Conservation (phyloP, 2,329 filamentous ascomycete species). For the Phialocephala sp. region DNA sequence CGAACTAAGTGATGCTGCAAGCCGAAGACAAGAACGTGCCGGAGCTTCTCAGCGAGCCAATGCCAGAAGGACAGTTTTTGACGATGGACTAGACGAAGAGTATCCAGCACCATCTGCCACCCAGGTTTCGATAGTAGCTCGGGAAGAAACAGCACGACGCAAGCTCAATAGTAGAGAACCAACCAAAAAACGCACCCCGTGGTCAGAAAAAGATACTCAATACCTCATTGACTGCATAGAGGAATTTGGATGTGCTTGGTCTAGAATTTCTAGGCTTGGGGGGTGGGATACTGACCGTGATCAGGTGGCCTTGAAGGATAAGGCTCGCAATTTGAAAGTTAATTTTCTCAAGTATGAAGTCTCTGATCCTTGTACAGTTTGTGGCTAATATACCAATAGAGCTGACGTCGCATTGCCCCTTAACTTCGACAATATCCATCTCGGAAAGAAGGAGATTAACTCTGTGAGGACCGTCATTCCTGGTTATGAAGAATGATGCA, state of each 20-base stretch:
- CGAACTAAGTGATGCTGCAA: constrained; percentile 31
- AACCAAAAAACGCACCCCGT: constrained; percentile 38
- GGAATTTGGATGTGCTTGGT: constrained; percentile 52
- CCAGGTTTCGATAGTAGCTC: constrained; percentile 22
- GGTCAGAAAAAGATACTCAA: constrained; percentile 47
- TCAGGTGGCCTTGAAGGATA: constrained; percentile 61
- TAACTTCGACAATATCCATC: constrained; percentile 50
- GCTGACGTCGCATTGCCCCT: constrained; percentile 42
- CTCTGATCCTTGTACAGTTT: neutral
- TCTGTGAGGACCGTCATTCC: constrained; percentile 39
- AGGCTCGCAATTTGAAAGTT: constrained; percentile 59
- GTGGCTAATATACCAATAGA: constrained; percentile 23
- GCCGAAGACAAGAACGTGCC: constrained; percentile 9
- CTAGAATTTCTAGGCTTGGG: constrained; percentile 49
- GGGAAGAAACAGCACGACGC: constrained; percentile 3
- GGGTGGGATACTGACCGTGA: constrained; percentile 40
- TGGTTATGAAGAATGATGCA: constrained; percentile 25
- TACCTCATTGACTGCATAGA: constrained; percentile 56
- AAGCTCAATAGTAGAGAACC: neutral
- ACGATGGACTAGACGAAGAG: constrained; percentile 18
- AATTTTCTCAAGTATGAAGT: constrained; percentile 49
- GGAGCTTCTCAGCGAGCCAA: constrained; percentile 13
- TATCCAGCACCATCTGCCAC: constrained; percentile 20
- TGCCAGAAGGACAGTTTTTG: neutral
- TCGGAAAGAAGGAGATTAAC: constrained; percentile 49